Base-by-base conservation (phyloP, 2,329 filamentous ascomycete genomes). In the Aspergillus unguis region DNA sequence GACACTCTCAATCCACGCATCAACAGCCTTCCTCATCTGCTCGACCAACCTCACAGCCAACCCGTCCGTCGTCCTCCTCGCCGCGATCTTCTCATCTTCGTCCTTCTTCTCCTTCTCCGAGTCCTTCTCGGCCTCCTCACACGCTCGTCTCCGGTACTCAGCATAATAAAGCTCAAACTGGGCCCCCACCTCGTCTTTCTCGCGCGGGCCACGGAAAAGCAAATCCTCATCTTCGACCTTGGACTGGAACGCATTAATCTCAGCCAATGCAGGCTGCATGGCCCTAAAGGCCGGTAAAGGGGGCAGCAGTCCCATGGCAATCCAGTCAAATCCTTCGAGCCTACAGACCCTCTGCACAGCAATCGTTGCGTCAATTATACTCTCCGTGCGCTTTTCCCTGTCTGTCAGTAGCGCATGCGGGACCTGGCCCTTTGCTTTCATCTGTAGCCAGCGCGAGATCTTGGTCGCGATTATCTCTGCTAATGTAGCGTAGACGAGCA, bases 401-500 rank as follows among this genome's bases (percentile, higher is more conserved):
- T 42, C 27, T 5, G 28, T 4, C 5, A 63, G 54, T 4, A 44
- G 10, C 25, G 29, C 53, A 7, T 27, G 41, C 11, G 47, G 32
- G 4, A 55, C 51, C 3, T 31, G 23, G 2, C 58, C 60, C 8
- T 60, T 59, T 0, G 61, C 54, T 7, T 57, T 55, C 7, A 44
- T 57, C 45, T 65, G 64, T 5, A 67, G 44, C 7, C 54, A 53
- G 5, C 64, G 58, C n/a, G 63, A 56, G 35, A 66, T 54, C 33
- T 62, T 57, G 1, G 65, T 67, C 3, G 64, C 64, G 3, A 57
- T 43, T 27, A 68, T 65, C 52, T 68, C 65, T 1, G 65, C 65
- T 1, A 67, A 32, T 4, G 65, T 65, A 1, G 65, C 58, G 44
- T 65, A 68, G 9, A 64, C 48, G 28, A 69, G 36, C 2, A 66